Evolutionary conservation across 2,329 filamentous ascomycete genomes (phyloP).

Genomic region (Westerdykella ornata): DNA sequence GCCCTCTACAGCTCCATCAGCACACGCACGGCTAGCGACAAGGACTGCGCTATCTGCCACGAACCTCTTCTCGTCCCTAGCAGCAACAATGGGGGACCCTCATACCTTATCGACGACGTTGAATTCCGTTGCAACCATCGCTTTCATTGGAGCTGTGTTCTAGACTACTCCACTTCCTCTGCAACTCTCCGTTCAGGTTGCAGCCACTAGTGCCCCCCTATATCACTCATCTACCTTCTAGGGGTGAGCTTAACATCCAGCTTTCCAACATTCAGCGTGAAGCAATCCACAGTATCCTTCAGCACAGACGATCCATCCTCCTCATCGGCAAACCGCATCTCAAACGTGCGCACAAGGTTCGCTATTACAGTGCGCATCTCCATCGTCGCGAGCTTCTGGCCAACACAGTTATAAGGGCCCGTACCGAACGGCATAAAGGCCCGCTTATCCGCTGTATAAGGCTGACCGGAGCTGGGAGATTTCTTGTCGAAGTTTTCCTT

Average conservation of each 20-base stretch:
- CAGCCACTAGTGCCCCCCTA: too few relatives aligned
- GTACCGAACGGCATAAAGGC: slow-evolving; percentile 68
- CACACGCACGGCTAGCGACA: too few relatives aligned
- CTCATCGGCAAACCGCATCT: slow-evolving; percentile 39
- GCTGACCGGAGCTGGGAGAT: slow-evolving; percentile 1
- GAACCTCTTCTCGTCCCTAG: too few relatives aligned
- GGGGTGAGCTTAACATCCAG: slow-evolving; percentile 23
- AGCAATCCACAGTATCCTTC: slow-evolving; percentile 21
- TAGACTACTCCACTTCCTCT: too few relatives aligned
- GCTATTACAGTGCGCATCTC: slow-evolving; percentile 59
- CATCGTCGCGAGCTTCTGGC: slow-evolving; percentile 58
- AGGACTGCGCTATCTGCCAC: too few relatives aligned
- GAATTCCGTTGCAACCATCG: too few relatives aligned
- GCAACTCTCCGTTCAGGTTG: too few relatives aligned
- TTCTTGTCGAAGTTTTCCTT: slow-evolving; percentile 1
- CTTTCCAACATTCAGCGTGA: slow-evolving; percentile 25
- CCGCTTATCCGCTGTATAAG: slow-evolving; percentile 26
- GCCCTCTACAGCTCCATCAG: too few relatives aligned
- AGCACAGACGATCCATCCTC: slow-evolving; percentile 19
- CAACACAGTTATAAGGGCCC: slow-evolving; percentile 63
- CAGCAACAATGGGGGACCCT: too few relatives aligned
- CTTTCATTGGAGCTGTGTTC: too few relatives aligned
- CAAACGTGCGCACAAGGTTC: slow-evolving; percentile 54
- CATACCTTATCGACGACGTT: too few relatives aligned
- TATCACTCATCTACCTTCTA: slow-evolving; percentile 2